Base-by-base conservation (phyloP, 169 alveolate species). In the Plasmodium knowlesi region DNA sequence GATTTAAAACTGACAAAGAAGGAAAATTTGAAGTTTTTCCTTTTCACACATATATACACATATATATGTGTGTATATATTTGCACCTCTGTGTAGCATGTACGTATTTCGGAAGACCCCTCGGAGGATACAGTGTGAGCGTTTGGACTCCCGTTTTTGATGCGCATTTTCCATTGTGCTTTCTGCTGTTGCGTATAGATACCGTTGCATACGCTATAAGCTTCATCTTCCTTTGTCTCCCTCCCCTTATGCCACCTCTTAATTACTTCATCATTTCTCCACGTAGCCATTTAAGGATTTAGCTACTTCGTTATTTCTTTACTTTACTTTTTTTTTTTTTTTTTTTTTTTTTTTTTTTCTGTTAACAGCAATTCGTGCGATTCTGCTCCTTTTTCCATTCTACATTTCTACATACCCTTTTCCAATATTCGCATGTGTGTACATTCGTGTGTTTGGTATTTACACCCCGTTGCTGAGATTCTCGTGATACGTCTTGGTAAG, bases 1-100 rank as follows among this genome's bases (percentile, higher is more conserved):
- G 37, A 25, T 82, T 82, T 16, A 67, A 70, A 34, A 71, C 43
- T 19, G 74, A 82, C 90, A 53, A 37, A 83, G 71, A 39, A 71
- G 53, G 76, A 19, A 39, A 53, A 83, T 70, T 83, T 83, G 30
- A 19, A 83, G 76, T 70, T 70, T 83, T 41, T 5, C 34, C 57
- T 71, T 67, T 83, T 39, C 28, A 67, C 76, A 50, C 61, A 50
- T 43, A 74, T 5, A 74, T 39, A 32, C 76, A 74, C 34, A 74
- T 12, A 74, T 30, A 73, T 74, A 34, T 74, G 83, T 74, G 46
- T 74, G 46, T 74, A 34, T 50, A 50, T 50, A 50, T 50, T 50
- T 50, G 57, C 57, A 46, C 57, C 2, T 46, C 19, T 46, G 57
- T 46, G 57, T n/a, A n/a, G n/a, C n/a, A n/a, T n/a, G 46, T 28